Percentiles rank a stretch among this genome's conserved stretches.
These are phyloP conservation scores for Leishmania major DNA, from an alignment of 208 protist species.

Conservation along the genomic window DNA sequence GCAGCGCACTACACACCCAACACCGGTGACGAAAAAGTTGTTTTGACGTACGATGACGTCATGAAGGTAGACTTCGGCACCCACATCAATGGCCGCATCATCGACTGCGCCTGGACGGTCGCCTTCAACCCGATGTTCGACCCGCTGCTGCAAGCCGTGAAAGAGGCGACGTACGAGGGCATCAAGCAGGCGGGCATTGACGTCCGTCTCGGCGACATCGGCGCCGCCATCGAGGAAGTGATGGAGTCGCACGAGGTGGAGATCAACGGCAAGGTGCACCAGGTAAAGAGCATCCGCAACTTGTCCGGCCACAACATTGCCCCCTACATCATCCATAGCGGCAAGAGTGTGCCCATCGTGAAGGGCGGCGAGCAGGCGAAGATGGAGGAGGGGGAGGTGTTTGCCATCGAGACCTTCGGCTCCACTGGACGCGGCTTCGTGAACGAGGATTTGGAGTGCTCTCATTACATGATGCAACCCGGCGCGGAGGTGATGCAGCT, in stretches of 20 bases:
- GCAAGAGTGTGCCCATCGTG: slow-evolving; percentile 99
- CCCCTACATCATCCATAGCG: slow-evolving; percentile 98
- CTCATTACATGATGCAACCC: slow-evolving; percentile 98
- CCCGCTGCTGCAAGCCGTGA: slow-evolving; percentile 94
- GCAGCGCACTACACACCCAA: slow-evolving; percentile 99
- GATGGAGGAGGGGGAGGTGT: slow-evolving; percentile 98
- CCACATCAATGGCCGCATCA: slow-evolving; percentile 97
- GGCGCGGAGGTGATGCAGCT: slow-evolving; percentile 66
- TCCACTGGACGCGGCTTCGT: slow-evolving; percentile 96
- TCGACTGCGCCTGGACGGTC: slow-evolving; percentile 98
- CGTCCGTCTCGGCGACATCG: slow-evolving; percentile 95
- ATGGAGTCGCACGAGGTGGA: slow-evolving; percentile 98
- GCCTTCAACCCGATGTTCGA: slow-evolving; percentile 97
- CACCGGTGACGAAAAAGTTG: slow-evolving; percentile 92
- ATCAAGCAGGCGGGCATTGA: slow-evolving; percentile 97
- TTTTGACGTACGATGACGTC: slow-evolving; percentile 96
- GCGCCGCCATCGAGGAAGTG: slow-evolving; percentile 97
- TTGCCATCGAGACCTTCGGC: slow-evolving; percentile 99
- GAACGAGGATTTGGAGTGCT: slow-evolving; percentile 96
- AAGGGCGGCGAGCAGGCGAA: slow-evolving; percentile 93
- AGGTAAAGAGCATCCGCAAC: slow-evolving; percentile 97
- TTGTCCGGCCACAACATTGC: slow-evolving; percentile 98
- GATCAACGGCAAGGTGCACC: slow-evolving; percentile 94
- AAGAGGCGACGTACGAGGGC: slow-evolving; percentile 98
- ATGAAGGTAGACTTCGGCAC: slow-evolving; percentile 99